Evolutionary conservation across 306 rosid genomes (phyloP).

Genomic region (apple (Malus domestica)): ASM211411v1 NC_041791.1:524501-525000

Average conservation of each 20-base stretch:
- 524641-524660: not conserved
- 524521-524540: slow-evolving; percentile 54
- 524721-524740: slow-evolving; percentile 43
- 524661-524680: not conserved
- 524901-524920: slow-evolving; percentile 94
- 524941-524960: slow-evolving; percentile 65
- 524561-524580: slow-evolving; percentile 26
- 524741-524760: slow-evolving; percentile 53
- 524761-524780: slow-evolving; percentile 91
- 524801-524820: not conserved
- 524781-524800: slow-evolving; percentile 78
- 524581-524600: slow-evolving; percentile 34
- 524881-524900: slow-evolving; percentile 83
- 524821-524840: not conserved
- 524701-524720: slow-evolving; percentile 43
- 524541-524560: slow-evolving; percentile 68
- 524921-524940: slow-evolving; percentile 69
- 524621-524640: not conserved
- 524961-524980: slow-evolving; percentile 59
- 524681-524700: not conserved
- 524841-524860: not conserved
- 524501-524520: slow-evolving; percentile 40
- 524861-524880: slow-evolving; percentile 4
- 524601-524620: not conserved
- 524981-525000: slow-evolving; percentile 88